Conservation (phyloP, 2,329 filamentous ascomycete species). For the Neopestalotiopsis sp. region DNA sequence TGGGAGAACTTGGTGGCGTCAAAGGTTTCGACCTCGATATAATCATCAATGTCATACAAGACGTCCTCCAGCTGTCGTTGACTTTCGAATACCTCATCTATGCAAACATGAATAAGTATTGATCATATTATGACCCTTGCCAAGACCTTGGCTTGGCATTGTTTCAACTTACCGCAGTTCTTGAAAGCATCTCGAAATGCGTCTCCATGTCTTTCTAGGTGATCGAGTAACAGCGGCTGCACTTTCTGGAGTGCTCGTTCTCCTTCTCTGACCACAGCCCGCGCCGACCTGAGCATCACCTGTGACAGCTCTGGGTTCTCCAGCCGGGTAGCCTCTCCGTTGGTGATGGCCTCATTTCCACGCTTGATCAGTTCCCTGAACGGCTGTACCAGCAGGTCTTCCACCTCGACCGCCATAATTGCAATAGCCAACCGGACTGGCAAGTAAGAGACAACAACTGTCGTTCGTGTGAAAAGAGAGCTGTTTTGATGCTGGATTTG, state of each 20-base stretch:
- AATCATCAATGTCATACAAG: conserved; percentile 51
- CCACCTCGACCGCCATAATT: conserved; percentile 32
- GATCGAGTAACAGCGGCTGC: conserved; percentile 42
- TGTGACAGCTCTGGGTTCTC: conserved; percentile 28
- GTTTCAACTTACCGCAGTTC: conserved; percentile 36
- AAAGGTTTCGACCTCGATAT: conserved; percentile 42
- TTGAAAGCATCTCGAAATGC: conserved; percentile 40
- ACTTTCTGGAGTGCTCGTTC: conserved; percentile 43
- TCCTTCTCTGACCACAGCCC: conserved; percentile 41
- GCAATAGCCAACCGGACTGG: not conserved
- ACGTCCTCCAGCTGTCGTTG: conserved; percentile 42
- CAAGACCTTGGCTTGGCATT: not conserved
- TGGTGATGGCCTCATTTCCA: conserved; percentile 41
- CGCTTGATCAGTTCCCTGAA: conserved; percentile 45
- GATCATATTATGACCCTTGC: not conserved
- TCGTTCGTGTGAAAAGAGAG: not conserved
- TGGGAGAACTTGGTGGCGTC: conserved; percentile 40
- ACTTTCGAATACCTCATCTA: conserved; percentile 28
- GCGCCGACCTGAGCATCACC: conserved; percentile 39
- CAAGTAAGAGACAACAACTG: not conserved
- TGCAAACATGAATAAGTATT: conserved; percentile 19
- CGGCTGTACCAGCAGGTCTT: conserved; percentile 39
- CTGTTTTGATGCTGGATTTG: not conserved
- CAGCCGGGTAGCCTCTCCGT: conserved; percentile 34
- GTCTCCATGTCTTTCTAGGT: conserved; percentile 41